A percentile compares a stretch with the other conserved stretches of the same genome.
Conservation (phyloP, 139 green algal species). For the Mesotaenium endlicherianum region DNA sequence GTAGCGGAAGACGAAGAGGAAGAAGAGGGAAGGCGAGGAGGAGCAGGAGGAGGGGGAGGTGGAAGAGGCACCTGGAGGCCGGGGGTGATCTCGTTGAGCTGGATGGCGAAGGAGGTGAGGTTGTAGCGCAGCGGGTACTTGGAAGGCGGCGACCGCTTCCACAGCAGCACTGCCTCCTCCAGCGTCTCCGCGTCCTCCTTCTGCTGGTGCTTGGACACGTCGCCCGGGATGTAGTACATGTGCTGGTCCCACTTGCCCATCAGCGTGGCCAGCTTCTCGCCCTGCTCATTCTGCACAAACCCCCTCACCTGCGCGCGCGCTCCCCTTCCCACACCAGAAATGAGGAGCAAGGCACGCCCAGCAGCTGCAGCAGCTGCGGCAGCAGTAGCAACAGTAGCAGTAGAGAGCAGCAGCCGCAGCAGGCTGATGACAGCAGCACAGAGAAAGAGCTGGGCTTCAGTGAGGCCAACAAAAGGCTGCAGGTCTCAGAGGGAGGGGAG, state of each 20-base stretch:
- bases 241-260: constrained; percentile 68
- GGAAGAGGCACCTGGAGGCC: constrained; percentile 51
- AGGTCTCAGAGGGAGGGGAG: too few species aligned
- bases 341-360: not conserved
- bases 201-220: constrained; percentile 10
- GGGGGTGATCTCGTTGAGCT: constrained; percentile 80
- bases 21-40: constrained; percentile 2
- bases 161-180: constrained; percentile 49
- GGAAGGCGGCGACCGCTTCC: constrained; percentile 60
- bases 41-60: not conserved
- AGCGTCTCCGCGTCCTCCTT: not conserved
- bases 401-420: too few species aligned
- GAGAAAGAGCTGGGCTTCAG: too few species aligned
- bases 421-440: too few species aligned
- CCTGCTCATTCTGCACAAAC: constrained; percentile 17
- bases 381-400: too few species aligned
- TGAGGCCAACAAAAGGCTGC: too few species aligned
- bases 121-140: constrained; percentile 66
- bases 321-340: not conserved
- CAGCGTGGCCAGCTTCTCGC: constrained; percentile 52
- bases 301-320: constrained; percentile 37
- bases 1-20: not conserved
- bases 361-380: too few species aligned
- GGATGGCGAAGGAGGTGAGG: constrained; percentile 72
- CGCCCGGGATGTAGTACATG: constrained; percentile 55